Conservation (phyloP, 495 filamentous ascomycete genomes). For the Lepidopterella palustris region DNA sequence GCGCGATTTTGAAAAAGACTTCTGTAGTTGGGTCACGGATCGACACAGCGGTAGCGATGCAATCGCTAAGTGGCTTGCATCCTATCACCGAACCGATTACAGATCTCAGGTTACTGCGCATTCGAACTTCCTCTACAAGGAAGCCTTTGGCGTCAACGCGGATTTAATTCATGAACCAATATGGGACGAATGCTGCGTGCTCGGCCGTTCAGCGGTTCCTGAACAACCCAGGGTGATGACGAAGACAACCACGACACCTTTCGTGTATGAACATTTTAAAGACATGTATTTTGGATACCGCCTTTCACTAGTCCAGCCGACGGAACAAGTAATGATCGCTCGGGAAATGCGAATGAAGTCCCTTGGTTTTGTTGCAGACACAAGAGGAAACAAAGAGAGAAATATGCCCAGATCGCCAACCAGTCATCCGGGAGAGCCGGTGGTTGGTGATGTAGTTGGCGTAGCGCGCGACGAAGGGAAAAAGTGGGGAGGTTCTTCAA, state of each 20-base stretch:
- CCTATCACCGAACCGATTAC: constrained; percentile 49
- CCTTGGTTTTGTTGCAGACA: constrained; percentile 6
- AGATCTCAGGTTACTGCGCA: constrained; percentile 49
- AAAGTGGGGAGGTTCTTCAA: constrained; percentile 46
- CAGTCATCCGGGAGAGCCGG: neutral
- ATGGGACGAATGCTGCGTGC: constrained; percentile 44
- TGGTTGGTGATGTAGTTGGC: constrained; percentile 46
- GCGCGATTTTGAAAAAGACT: constrained; percentile 47
- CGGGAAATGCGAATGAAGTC: neutral
- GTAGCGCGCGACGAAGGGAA: constrained; percentile 44
- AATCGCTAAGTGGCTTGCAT: constrained; percentile 46
- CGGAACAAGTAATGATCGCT: neutral
- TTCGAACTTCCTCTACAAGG: constrained; percentile 56
- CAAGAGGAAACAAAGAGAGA: neutral
- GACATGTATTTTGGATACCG: constrained; percentile 53
- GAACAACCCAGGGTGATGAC: constrained; percentile 12
- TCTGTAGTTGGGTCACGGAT: constrained; percentile 47
- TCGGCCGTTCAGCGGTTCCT: constrained; percentile 19
- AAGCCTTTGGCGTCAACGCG: constrained; percentile 37
- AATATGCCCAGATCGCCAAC: too few relatives aligned
- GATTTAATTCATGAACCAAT: constrained; percentile 34
- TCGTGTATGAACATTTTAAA: constrained; percentile 56
- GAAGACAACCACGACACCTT: constrained; percentile 57
- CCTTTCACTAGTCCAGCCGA: constrained; percentile 23
- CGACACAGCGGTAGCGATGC: constrained; percentile 35